These are phyloP conservation scores for Nigrograna mackinnonii DNA, from an alignment of 2,329 filamentous ascomycete genomes.

Conservation along the genomic window DNA sequence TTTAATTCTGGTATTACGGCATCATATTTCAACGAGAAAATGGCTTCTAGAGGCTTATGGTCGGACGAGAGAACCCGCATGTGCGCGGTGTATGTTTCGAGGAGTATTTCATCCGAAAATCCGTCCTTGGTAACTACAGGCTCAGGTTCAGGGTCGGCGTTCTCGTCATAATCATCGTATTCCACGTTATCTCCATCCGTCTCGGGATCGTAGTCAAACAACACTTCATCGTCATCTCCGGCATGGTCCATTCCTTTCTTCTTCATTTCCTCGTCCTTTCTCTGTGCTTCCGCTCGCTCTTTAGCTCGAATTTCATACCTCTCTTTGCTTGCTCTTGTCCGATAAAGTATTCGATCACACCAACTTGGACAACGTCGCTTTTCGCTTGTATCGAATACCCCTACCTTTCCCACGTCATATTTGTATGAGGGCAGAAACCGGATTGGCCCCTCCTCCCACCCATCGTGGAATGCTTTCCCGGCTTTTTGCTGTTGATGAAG, in stretches of 20 bases:
- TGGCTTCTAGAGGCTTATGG: constrained; percentile 86
- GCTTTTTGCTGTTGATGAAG: constrained; percentile 72
- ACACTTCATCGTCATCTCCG: constrained; percentile 75
- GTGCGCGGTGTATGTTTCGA: constrained; percentile 81
- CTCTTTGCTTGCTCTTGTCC: constrained; percentile 72
- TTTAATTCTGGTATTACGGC: constrained; percentile 85
- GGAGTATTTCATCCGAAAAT: constrained; percentile 56
- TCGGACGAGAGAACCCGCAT: constrained; percentile 91
- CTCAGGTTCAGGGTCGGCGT: constrained; percentile 48
- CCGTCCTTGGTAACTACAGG: constrained; percentile 62
- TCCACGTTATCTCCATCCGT: constrained; percentile 63
- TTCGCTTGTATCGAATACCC: constrained; percentile 92
- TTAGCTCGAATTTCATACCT: constrained; percentile 65
- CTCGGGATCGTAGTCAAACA: constrained; percentile 91
- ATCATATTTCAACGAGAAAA: constrained; percentile 85
- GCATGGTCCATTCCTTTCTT: constrained; percentile 74
- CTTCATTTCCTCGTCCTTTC: constrained; percentile 84
- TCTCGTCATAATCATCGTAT: constrained; percentile 61
- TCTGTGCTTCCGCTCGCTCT: constrained; percentile 69
- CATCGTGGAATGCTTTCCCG: constrained; percentile 84
- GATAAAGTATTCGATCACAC: constrained; percentile 92
- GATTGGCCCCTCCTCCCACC: constrained; percentile 88
- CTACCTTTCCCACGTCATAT: constrained; percentile 92
- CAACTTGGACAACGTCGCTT: constrained; percentile 92
- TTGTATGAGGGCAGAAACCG: constrained; percentile 95